Conservation (phyloP, 2,329 filamentous ascomycete genomes). For the Penicillium sp. region DNA sequence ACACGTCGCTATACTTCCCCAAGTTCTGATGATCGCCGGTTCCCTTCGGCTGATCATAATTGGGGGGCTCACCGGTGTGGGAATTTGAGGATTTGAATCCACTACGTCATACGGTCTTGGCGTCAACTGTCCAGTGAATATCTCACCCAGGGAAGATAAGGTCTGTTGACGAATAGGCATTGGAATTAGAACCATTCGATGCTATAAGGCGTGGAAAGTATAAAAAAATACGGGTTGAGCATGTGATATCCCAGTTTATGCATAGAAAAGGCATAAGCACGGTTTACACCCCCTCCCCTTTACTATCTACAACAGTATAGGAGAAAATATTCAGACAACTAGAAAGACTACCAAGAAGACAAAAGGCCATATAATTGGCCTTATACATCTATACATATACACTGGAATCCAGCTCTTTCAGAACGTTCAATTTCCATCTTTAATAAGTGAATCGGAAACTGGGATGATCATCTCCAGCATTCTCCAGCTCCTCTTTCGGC, state of each 20-base stretch:
- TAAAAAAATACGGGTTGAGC: too few species aligned
- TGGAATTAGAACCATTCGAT: too few species aligned
- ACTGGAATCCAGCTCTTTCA: not conserved
- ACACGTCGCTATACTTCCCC: not conserved
- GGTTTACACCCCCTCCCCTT: too few species aligned
- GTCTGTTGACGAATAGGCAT: too few species aligned
- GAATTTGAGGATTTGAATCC: not conserved
- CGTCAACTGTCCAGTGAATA: not conserved
- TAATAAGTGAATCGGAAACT: slow-evolving; percentile 39
- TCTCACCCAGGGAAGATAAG: too few species aligned
- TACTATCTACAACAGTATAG: too few species aligned
- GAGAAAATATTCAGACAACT: too few species aligned
- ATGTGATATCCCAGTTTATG: not conserved
- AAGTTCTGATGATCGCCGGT: not conserved
- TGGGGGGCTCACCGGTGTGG: not conserved
- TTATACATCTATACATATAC: not conserved
- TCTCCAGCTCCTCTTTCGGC: slow-evolving; percentile 36
- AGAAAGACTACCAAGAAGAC: too few species aligned
- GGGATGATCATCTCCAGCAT: slow-evolving; percentile 42
- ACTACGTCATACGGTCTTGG: slow-evolving; percentile 9
- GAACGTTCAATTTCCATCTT: not conserved
- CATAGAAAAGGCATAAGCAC: too few species aligned
- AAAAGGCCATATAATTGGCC: too few species aligned
- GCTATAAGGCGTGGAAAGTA: not conserved
- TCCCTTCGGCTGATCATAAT: not conserved